Evolutionary conservation across 2,329 filamentous ascomycete species (phyloP).

Genomic region (Aspergillus glaucus): DNA sequence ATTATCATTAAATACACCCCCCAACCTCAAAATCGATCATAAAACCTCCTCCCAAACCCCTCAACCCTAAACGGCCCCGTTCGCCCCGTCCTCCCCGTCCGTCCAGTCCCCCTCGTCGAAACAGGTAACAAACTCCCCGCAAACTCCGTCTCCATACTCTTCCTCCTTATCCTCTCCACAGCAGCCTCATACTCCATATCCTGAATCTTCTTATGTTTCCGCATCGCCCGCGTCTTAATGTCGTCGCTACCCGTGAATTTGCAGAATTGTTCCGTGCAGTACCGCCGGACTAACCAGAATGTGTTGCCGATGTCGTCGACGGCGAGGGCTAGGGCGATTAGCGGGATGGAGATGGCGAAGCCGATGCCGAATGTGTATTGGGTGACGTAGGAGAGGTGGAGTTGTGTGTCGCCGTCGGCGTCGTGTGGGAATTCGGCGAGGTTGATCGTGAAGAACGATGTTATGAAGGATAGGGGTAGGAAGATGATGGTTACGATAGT

Average conservation of each 20-base stretch:
- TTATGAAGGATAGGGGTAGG: conserved; percentile 51
- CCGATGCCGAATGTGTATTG: conserved; percentile 54
- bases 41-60: no score
- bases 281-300: background rate
- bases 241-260: background rate
- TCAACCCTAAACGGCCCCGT: background rate
- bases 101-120: conserved; percentile 17
- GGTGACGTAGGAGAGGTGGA: conserved; percentile 47
- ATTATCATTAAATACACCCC: no score
- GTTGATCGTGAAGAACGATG: conserved; percentile 51
- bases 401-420: conserved; percentile 21
- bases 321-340: conserved; percentile 42
- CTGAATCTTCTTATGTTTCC: conserved; percentile 8
- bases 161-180: conserved; percentile 17
- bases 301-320: conserved; percentile 38
- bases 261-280: background rate
- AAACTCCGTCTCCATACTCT: conserved; percentile 21
- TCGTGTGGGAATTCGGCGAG: conserved; percentile 43
- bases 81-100: background rate
- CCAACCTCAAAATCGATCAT: no score
- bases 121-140: conserved; percentile 20
- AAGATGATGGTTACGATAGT: conserved; percentile 56
- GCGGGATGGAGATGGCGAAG: conserved; percentile 47
- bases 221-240: background rate
- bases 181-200: conserved; percentile 19